A percentile compares a stretch with the other conserved stretches of the same genome.
Conservation (phyloP, 495 filamentous ascomycete genomes). For the Tetracladium setigerum region DNA sequence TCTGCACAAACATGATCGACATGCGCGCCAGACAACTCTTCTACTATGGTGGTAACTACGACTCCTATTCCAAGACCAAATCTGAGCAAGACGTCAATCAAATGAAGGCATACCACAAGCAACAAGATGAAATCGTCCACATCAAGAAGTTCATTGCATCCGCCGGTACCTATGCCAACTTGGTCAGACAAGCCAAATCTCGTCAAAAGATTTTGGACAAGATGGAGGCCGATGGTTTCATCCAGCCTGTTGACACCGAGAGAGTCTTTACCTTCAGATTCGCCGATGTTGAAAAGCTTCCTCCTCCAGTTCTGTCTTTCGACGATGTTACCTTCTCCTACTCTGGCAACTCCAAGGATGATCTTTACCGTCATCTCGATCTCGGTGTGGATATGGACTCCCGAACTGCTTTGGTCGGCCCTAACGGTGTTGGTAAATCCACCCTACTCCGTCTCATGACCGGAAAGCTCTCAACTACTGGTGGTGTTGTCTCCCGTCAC, state of each 20-base stretch:
- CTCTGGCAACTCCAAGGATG: constrained; percentile 79
- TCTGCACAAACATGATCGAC: constrained; percentile 98
- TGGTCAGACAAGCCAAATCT: constrained; percentile 97
- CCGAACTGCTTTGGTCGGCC: constrained; percentile 91
- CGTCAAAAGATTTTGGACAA: constrained; percentile 99
- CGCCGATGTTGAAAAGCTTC: constrained; percentile 96
- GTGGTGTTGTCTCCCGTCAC: constrained; percentile 76
- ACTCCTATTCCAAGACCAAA: constrained; percentile 94
- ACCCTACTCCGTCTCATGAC: constrained; percentile 97
- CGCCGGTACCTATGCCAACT: constrained; percentile 98
- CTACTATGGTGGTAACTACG: constrained; percentile 99
- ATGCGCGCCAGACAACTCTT: constrained; percentile 86
- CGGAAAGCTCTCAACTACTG: constrained; percentile 81
- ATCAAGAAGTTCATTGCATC: constrained; percentile 99
- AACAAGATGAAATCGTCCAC: constrained; percentile 97
- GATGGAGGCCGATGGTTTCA: constrained; percentile 99
- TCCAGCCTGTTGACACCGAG: constrained; percentile 80
- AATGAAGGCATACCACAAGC: constrained; percentile 96
- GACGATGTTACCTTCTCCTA: constrained; percentile 98
- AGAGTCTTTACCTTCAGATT: constrained; percentile 97
- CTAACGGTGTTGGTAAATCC: constrained; percentile 99
- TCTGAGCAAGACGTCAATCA: constrained; percentile 95
- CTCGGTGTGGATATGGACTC: constrained; percentile 99
- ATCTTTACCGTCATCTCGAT: constrained; percentile 92
- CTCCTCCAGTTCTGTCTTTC: constrained; percentile 91